These are phyloP conservation scores for Collybia nuda DNA, from an alignment of 768 basidiomycete genomes.

Conservation along the genomic window DNA sequence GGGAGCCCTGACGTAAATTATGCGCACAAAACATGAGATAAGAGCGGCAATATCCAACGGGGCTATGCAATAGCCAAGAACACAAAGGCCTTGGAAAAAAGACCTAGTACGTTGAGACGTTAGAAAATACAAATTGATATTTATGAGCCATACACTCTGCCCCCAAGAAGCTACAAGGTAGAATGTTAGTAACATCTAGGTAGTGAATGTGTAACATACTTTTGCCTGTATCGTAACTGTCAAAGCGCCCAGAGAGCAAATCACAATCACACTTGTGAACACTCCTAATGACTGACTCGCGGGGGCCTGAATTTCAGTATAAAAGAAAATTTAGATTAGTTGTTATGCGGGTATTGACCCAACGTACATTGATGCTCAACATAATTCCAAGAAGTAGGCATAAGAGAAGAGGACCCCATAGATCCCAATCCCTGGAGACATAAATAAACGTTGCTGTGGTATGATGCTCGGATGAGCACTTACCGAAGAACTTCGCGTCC, in stretches of 20 bases:
- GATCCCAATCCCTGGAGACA: slow-evolving; percentile 84
- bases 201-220: slow-evolving; percentile 36
- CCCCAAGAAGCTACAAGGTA: slow-evolving; percentile 63
- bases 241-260: slow-evolving; percentile 88
- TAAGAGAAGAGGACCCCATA: slow-evolving; percentile 93
- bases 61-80: slow-evolving; percentile 92
- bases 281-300: slow-evolving; percentile 79
- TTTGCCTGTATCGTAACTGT: slow-evolving; percentile 96
- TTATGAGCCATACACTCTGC: slow-evolving; percentile 63
- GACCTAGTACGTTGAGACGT: slow-evolving; percentile 46
- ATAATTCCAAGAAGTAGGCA: slow-evolving; percentile 80
- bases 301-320: slow-evolving; percentile 62
- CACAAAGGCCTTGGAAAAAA: slow-evolving; percentile 96
- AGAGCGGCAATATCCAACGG: slow-evolving; percentile 91
- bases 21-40: slow-evolving; percentile 79
- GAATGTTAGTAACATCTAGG: slow-evolving; percentile 4
- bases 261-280: slow-evolving; percentile 92
- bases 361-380: slow-evolving; percentile 77
- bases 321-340: not conserved
- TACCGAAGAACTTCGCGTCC: slow-evolving; percentile 83
- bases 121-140: not conserved
- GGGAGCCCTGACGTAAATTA: slow-evolving; percentile 86
- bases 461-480: slow-evolving; percentile 9
- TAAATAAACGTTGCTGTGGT: not conserved
- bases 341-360: not conserved